Base-by-base conservation (phyloP, 2,329 filamentous ascomycete species). In the Colletotrichum paranaense region DNA sequence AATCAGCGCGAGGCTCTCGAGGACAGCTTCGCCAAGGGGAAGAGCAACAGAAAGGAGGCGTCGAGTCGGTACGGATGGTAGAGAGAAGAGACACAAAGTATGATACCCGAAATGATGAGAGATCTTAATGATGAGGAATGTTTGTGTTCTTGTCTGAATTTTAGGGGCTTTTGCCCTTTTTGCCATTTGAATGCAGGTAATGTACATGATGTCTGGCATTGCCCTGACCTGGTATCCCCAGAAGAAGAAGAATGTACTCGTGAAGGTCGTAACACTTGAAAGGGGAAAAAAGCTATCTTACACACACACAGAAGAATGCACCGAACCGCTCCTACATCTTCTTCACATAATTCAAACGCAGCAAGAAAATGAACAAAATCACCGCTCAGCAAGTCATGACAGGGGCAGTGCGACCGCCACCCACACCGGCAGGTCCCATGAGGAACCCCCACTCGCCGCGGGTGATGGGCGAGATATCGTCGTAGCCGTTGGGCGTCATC, bases 1-100 rank as follows among this genome's bases (percentile, higher is more conserved):
- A 94, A 88, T 75, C 95, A 98, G 83, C 92, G 92, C 80, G 95
- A 97, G 12, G 95, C 95, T 2, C 85, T 98, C 76, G 95, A 98
- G 83, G 96, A 98, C 79, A 95, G 94, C 80, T 98, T 98, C 85
- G 95, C 95, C 24, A 87, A 92, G 76, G 94, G 95, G 6, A 92
- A 90, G 84, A 90, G 89, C 78, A 97, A 95, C 79, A 92, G 94
- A 82, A 92, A 90, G 78, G 95, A 98, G 81, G 94, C 94, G 24
- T 94, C 93, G 4, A 92, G 90, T 71, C 91, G 90, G 78, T 98
- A 98, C 84, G 95, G 95, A 5, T 98, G 95, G 94, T 85, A 82
- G 76, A 55, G 11, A 19, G 26, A 26, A 28, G 35, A n/a, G 52
- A 30, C 42, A 9, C 6, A 11, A 30, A 52, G 56, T 35, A 70